phyloP scores from a whole-genome alignment of 1,284 basidiomycete genomes.

The Rhodotorula glutinis region DNA sequence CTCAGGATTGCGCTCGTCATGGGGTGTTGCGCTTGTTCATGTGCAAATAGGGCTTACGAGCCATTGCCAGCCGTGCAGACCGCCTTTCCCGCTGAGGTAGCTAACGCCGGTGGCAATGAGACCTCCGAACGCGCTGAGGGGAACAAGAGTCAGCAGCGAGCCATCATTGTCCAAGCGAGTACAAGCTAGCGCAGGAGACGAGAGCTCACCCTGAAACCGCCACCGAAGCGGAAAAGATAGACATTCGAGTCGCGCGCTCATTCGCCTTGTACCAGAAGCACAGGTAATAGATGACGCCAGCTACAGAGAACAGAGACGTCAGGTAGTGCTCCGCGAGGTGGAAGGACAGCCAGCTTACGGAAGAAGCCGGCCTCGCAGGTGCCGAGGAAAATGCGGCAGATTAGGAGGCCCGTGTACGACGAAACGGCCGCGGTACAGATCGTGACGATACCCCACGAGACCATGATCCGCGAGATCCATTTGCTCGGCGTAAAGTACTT shows the following conservation, averaged over 20 bases:
- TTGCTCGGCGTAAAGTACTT: constrained; percentile 27
- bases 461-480: constrained; percentile 31
- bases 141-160: not conserved
- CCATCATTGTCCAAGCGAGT: no score
- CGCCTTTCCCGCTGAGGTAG: constrained; percentile 46
- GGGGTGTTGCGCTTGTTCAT: no score
- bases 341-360: no score
- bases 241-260: constrained; percentile 24
- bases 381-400: constrained; percentile 24
- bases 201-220: constrained; percentile 48
- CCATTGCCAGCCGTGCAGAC: constrained; percentile 51
- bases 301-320: not conserved
- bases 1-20: not conserved
- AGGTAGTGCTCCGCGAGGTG: no score
- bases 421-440: constrained; percentile 26
- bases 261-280: constrained; percentile 26
- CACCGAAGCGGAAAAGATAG: constrained; percentile 40
- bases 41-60: constrained; percentile 40
- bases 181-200: no score
- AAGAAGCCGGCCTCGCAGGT: constrained; percentile 36
- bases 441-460: constrained; percentile 31
- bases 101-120: constrained; percentile 51
- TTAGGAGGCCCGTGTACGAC: constrained; percentile 31
- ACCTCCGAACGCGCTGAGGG: constrained; percentile 51
- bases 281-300: constrained; percentile 6